Evolutionary conservation across 148 eudicot genomes (phyloP), one percentile per base, ranked within the genome.

Genomic region (Hydrangea macrophylla): DNA sequence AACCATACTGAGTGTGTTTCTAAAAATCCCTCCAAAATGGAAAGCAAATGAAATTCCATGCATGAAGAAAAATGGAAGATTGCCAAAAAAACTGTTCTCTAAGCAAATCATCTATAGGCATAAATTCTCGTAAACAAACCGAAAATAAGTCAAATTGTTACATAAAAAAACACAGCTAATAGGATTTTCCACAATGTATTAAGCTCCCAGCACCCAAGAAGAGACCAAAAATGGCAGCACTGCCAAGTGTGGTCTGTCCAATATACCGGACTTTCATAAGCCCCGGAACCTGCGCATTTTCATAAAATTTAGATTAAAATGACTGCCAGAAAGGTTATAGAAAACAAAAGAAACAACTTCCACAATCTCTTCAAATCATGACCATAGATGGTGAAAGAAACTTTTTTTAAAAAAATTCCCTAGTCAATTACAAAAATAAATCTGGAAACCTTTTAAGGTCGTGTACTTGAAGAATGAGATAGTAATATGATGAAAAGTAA

Each of bases 191-290:
- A 72, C 98, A 92, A 36, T 90, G 98, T 66, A 92, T 90, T 70
- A 92, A 90, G 82, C 98, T 90, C 68, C 98, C 96, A 68, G 93
- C 92, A 55, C 98, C 98, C 37, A 92, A 81, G 79, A 92, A 92
- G 65, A 92, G 88, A 22, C 98, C 98, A 57, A 92, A 92, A 58
- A 90, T 70, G 51, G 93, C 98, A 51, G 98, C 98, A 74, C 96
- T 92, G 15, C 98, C 93, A 1, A 90, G 76, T 0, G 98, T 92
- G n/a, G 92, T 90, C 79, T 87, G 96, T 23, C 98, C 98, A 45
- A 92, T 84, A 68, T 87, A 69, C 71, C 98, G 77, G 42, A 92
- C 76, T 80, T 92, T 92, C 79, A 92, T 58, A 50, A 88, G 72
- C 28, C 98, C 98, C 6, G 98, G 98, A 72, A 92, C 85, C 98